A percentile compares a stretch with the other conserved stretches of the same genome.
Conservation (phyloP, 257 asterid species). For the Solanum habrochaites region DNA sequence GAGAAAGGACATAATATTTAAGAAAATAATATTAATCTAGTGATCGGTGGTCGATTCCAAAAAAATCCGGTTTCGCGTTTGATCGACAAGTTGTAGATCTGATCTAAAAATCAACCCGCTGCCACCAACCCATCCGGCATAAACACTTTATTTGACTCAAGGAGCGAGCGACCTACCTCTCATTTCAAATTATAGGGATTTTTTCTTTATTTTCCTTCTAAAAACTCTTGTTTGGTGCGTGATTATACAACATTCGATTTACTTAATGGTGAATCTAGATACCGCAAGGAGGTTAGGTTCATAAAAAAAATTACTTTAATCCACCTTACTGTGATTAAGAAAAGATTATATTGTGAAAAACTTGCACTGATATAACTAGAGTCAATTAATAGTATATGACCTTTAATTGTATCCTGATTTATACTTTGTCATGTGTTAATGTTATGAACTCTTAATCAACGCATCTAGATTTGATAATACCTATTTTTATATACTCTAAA, state of each 20-base stretch:
- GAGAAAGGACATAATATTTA: no score
- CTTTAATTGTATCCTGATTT: not conserved
- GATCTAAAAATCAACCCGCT: constrained; percentile 31
- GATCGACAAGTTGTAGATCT: constrained; percentile 61
- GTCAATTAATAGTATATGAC: not conserved
- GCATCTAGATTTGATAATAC: not conserved
- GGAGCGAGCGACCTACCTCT: constrained; percentile 75
- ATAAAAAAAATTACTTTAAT: no score
- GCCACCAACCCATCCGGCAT: not conserved
- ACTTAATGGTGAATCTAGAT: no score
- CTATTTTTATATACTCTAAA: not conserved
- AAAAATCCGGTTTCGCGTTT: no score
- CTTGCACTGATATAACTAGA: not conserved
- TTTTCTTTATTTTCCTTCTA: not conserved
- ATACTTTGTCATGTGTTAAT: not conserved
- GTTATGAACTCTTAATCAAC: not conserved
- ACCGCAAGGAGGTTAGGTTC: not conserved
- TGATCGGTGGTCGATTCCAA: no score
- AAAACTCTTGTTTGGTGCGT: not conserved
- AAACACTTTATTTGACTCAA: constrained; percentile 54
- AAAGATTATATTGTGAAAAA: not conserved
- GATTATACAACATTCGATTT: no score
- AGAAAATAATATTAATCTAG: no score
- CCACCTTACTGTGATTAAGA: not conserved
- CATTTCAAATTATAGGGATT: constrained; percentile 44